phyloP scores from a whole-genome alignment of 1,139 yeast genomes.

The Kodamaea sp. region DNA sequence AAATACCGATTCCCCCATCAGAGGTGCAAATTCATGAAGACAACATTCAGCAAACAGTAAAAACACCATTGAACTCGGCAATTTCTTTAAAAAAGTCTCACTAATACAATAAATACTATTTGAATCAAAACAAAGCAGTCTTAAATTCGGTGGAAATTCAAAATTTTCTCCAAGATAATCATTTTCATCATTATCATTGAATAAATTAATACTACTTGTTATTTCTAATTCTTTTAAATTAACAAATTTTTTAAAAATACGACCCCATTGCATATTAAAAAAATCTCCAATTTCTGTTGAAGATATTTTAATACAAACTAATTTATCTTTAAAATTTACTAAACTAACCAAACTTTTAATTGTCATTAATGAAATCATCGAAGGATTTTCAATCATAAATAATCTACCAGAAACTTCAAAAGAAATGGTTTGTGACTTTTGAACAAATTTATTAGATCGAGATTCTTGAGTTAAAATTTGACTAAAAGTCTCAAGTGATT shows the following conservation, averaged over 20 bases:
- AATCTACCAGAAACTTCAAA: constrained; percentile 29
- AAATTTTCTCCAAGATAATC: constrained; percentile 25
- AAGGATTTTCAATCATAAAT: constrained; percentile 25
- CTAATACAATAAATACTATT: constrained; percentile 26
- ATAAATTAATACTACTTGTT: constrained; percentile 25
- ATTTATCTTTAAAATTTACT: constrained; percentile 20
- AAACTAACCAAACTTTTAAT: constrained; percentile 25
- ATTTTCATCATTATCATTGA: constrained; percentile 14
- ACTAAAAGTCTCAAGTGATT: constrained; percentile 24
- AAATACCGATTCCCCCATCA: not conserved
- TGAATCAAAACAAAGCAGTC: constrained; percentile 22
- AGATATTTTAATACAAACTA: constrained; percentile 24
- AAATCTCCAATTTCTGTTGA: constrained; percentile 39
- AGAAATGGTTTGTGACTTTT: constrained; percentile 20
- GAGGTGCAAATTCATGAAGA: constrained; percentile 2
- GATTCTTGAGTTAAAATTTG: constrained; percentile 17
- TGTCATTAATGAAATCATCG: constrained; percentile 27
- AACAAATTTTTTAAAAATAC: constrained; percentile 25
- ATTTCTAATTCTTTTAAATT: constrained; percentile 24
- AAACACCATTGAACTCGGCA: constrained; percentile 27
- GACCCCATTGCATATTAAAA: constrained; percentile 33
- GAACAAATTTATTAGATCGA: constrained; percentile 17
- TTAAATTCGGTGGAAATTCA: constrained; percentile 29
- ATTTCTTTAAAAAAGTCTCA: constrained; percentile 18
- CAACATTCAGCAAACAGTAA: constrained; percentile 15